Percentiles rank a stretch among this genome's conserved stretches.
Conservation (phyloP, 192 early-diverging fungal genomes). For the Borealophlyctis nickersoniae region DNA sequence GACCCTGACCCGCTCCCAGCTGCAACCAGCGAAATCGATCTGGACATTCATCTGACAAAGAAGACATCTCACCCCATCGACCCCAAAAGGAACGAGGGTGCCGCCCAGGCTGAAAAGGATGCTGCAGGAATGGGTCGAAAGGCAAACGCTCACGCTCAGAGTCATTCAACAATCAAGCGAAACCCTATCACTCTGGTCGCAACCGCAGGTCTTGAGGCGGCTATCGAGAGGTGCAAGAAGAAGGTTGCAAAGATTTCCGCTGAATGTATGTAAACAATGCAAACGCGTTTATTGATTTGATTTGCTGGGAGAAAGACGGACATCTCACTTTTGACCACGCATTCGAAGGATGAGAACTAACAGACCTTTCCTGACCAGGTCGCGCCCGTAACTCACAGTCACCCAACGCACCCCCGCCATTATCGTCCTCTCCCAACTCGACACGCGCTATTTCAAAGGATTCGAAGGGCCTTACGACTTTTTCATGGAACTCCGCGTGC, state of each 20-base stretch:
- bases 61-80: too few species aligned
- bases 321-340: conserved; percentile 16
- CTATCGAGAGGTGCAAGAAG: conserved; percentile 19
- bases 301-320: too few species aligned
- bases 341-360: conserved; percentile 23
- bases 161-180: neutral
- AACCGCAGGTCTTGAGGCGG: conserved; percentile 10
- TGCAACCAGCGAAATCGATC: too few species aligned
- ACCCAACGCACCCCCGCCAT: neutral
- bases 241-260: conserved; percentile 17
- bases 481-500: neutral
- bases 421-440: conserved; percentile 27
- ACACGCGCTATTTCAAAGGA: conserved; percentile 23
- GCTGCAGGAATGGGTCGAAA: too few species aligned
- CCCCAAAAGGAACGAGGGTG: too few species aligned
- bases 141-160: too few species aligned
- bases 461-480: conserved; percentile 18
- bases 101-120: too few species aligned
- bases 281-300: too few species aligned
- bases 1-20: too few species aligned
- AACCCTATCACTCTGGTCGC: conserved; percentile 7
- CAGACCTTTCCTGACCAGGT: conserved; percentile 2
- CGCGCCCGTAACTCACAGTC: conserved; percentile 17
- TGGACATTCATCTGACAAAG: too few species aligned
- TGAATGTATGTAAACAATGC: too few species aligned